Conservation (phyloP, 192 early-diverging fungal species). For the Radiomyces spectabilis region DNA sequence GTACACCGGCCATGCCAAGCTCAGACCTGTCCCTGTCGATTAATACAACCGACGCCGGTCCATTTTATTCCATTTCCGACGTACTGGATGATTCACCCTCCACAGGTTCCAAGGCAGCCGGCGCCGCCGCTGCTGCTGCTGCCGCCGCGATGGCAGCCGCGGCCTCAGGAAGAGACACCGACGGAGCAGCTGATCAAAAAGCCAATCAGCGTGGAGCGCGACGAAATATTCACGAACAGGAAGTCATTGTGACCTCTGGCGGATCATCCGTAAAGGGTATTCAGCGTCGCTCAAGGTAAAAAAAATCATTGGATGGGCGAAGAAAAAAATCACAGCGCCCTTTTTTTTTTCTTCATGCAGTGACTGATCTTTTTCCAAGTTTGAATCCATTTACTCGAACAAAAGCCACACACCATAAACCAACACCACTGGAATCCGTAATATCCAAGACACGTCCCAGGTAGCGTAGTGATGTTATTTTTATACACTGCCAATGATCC, state of each 20-base stretch:
- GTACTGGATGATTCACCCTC: constrained; percentile 17
- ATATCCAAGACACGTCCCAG: constrained; percentile 35
- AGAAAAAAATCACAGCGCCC: not conserved
- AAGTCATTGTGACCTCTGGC: constrained; percentile 19
- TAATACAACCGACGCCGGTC: constrained; percentile 21
- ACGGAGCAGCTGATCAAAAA: not conserved
- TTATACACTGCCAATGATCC: not conserved
- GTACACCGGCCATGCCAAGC: not conserved
- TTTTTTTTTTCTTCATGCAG: no score
- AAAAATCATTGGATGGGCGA: not conserved
- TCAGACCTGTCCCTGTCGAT: not conserved
- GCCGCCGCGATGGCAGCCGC: not conserved
- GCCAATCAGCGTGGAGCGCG: constrained; percentile 7
- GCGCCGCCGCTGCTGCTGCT: not conserved
- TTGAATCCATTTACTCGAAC: constrained; percentile 21
- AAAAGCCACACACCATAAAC: constrained; percentile 13
- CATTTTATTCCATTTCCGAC: constrained; percentile 30
- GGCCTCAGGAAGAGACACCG: not conserved
- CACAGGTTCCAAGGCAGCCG: not conserved
- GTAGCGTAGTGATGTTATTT: constrained; percentile 11
- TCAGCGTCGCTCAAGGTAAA: constrained; percentile 25
- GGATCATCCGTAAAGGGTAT: constrained; percentile 13
- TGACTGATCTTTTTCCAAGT: not conserved
- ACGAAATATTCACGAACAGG: constrained; percentile 16
- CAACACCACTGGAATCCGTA: constrained; percentile 27